phyloP scores from a whole-genome alignment of 306 rosid species.

The Notholithocarpus densiflorus region DNA sequence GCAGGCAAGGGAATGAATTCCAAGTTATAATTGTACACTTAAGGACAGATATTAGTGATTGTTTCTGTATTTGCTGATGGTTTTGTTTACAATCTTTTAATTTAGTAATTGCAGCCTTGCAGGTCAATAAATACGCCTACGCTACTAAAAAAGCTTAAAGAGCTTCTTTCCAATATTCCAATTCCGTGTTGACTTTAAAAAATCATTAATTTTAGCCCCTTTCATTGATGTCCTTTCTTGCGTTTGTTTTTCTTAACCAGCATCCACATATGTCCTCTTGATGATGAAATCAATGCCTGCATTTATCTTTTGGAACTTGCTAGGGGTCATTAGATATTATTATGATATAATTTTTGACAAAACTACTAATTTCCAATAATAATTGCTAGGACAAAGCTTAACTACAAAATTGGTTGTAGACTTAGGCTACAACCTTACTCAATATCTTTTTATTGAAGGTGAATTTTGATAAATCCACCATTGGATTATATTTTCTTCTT shows the following conservation, averaged over 20 bases:
- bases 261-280: background rate
- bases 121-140: background rate
- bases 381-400: too few species aligned
- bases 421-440: too few species aligned
- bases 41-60: background rate
- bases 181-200: background rate
- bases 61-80: background rate
- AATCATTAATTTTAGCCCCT: background rate
- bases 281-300: background rate
- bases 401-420: too few species aligned
- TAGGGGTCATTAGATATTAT: background rate
- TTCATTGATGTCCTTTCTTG: background rate
- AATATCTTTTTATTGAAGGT: too few species aligned
- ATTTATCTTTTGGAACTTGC: background rate
- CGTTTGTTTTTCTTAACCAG: background rate
- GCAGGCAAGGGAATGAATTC: conserved; percentile 26
- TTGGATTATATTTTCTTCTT: too few species aligned
- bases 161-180: background rate
- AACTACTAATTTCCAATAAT: background rate
- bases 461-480: too few species aligned
- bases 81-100: background rate
- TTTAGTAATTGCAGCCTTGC: background rate
- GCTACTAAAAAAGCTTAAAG: background rate
- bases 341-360: background rate
- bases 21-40: conserved; percentile 5